These are phyloP conservation scores for Epichloe brachyelytri DNA, from an alignment of 2,329 filamentous ascomycete genomes.

Conservation along the genomic window DNA sequence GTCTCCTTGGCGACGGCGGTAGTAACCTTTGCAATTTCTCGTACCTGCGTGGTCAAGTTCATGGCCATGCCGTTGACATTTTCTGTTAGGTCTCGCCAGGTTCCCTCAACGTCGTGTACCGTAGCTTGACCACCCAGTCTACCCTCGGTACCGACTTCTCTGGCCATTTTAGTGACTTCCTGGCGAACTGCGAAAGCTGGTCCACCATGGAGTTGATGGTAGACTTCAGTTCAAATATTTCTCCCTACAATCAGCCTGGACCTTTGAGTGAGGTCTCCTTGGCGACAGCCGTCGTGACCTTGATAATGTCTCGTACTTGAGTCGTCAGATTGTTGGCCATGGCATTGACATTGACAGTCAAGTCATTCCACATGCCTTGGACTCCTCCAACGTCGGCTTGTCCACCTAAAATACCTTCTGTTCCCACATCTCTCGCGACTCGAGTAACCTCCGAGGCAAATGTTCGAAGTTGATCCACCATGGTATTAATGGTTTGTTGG, in stretches of 20 bases:
- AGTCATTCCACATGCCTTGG: conserved; percentile 79
- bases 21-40: conserved; percentile 93
- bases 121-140: conserved; percentile 89
- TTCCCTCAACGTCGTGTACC: conserved; percentile 91
- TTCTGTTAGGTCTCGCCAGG: conserved; percentile 90
- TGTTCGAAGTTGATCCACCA: conserved; percentile 74
- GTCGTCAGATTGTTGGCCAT: conserved; percentile 82
- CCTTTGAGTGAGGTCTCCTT: conserved; percentile 87
- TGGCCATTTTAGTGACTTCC: conserved; percentile 94
- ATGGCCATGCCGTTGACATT: conserved; percentile 98
- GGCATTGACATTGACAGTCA: conserved; percentile 76
- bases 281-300: conserved; percentile 58
- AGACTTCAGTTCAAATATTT: conserved; percentile 88
- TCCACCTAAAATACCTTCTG: conserved; percentile 69
- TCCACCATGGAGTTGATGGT: conserved; percentile 99
- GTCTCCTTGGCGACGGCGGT: conserved; percentile 87
- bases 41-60: conserved; percentile 93
- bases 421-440: conserved; percentile 72
- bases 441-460: conserved; percentile 77
- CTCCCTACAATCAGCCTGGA: conserved; percentile 82
- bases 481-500: conserved; percentile 79
- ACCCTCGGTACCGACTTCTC: conserved; percentile 93
- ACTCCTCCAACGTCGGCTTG: conserved; percentile 76
- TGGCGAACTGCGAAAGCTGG: conserved; percentile 89
- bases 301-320: conserved; percentile 89